Evolutionary conservation across 257 asterid species (phyloP).

Genomic region (Capsicum baccatum): DNA sequence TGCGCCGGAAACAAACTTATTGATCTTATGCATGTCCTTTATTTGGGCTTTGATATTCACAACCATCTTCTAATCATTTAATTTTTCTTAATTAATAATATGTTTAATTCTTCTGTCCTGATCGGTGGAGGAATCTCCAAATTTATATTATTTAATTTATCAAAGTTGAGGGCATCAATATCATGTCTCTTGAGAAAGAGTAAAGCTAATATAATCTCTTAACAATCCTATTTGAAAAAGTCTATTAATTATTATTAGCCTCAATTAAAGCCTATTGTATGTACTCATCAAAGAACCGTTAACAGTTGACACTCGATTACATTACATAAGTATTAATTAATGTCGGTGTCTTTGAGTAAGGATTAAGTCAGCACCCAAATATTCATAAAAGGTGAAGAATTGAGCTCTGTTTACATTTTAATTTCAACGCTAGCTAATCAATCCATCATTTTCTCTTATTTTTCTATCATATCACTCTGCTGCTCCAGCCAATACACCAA

Average conservation of each 20-base stretch:
- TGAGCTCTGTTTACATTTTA: not conserved
- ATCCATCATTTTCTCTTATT: not conserved
- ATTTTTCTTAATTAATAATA: not conserved
- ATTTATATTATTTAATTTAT: not conserved
- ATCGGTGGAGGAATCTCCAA: slow-evolving; percentile 1
- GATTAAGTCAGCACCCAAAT: slow-evolving; percentile 15
- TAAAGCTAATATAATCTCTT: not conserved
- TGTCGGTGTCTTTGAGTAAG: slow-evolving; percentile 26
- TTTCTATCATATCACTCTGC: not conserved
- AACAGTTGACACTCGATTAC: slow-evolving; percentile 21
- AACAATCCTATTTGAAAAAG: not conserved
- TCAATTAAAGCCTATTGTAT: not conserved
- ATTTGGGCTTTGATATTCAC: not conserved
- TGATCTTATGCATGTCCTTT: not conserved
- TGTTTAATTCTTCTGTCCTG: not conserved
- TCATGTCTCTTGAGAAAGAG: slow-evolving; percentile 21
- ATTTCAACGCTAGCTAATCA: not conserved
- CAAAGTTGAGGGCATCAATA: not conserved
- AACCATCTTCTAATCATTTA: not conserved
- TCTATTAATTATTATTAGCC: not conserved
- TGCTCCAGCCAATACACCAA: not conserved
- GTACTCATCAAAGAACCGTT: not conserved
- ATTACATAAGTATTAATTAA: slow-evolving; percentile 2
- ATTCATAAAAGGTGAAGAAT: not conserved
- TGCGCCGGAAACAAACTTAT: not conserved